Conservation (phyloP, 176 grass and related monocot species). For the Triticum urartu region DNA sequence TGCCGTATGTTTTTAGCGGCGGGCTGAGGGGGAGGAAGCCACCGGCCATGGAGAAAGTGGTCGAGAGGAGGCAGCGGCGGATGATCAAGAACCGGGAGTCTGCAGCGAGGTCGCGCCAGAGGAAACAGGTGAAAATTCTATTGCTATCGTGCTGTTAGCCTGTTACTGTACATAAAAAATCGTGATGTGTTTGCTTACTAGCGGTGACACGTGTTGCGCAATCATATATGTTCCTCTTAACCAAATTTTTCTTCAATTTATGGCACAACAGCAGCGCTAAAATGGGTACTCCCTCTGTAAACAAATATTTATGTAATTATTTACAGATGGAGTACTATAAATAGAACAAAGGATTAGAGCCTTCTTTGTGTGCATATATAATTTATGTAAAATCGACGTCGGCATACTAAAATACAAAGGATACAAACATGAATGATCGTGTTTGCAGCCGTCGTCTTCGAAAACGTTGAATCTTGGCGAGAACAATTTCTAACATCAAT, state of each 20-base stretch:
- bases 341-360: not conserved
- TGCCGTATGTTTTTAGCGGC: slow-evolving; percentile 61
- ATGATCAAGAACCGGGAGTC: slow-evolving; percentile 98
- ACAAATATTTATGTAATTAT: no score
- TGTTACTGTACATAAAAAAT: not conserved
- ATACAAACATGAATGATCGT: not conserved
- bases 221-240: not conserved
- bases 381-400: not conserved
- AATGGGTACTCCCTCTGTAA: not conserved
- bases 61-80: slow-evolving; percentile 71
- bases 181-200: not conserved
- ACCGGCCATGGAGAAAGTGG: slow-evolving; percentile 66
- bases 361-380: not conserved
- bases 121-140: slow-evolving; percentile 69
- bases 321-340: not conserved
- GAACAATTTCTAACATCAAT: not conserved
- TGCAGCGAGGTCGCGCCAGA: slow-evolving; percentile 69
- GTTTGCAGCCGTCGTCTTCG: not conserved
- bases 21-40: slow-evolving; percentile 63
- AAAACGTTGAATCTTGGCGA: not conserved
- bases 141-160: not conserved
- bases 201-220: not conserved
- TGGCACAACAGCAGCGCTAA: not conserved
- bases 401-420: not conserved
- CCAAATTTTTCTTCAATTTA: not conserved